Percentiles rank a stretch among this genome's conserved stretches.
Conservation (phyloP, 768 basidiomycete species). For the Psilocybe azurescens region DNA sequence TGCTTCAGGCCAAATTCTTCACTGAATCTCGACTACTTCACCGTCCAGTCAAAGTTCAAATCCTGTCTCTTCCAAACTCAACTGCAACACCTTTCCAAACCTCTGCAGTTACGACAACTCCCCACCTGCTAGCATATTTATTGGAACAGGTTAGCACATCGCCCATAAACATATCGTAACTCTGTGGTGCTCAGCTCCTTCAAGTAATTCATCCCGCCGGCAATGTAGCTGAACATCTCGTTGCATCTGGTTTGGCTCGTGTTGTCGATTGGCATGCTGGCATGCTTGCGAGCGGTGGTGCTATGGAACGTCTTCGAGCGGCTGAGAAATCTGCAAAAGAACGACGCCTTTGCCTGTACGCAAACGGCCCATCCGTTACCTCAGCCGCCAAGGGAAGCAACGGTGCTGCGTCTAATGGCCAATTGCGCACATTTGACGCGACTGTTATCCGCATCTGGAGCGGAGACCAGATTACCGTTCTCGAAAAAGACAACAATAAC, state of each 20-base stretch:
- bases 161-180: not conserved
- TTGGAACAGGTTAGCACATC: conserved; percentile 71
- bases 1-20: conserved; percentile 85
- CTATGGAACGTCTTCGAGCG: conserved; percentile 85
- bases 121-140: conserved; percentile 85
- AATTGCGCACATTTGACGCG: conserved; percentile 71
- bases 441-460: conserved; percentile 90
- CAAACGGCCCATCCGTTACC: conserved; percentile 46
- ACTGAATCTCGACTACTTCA: conserved; percentile 88
- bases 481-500: conserved; percentile 71
- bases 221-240: conserved; percentile 91
- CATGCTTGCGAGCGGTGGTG: conserved; percentile 83
- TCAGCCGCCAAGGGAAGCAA: conserved; percentile 53
- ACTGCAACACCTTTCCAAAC: conserved; percentile 83
- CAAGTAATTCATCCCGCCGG: conserved; percentile 89
- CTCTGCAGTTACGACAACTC: conserved; percentile 52
- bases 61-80: conserved; percentile 81
- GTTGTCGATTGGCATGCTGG: conserved; percentile 99
- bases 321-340: conserved; percentile 86
- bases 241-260: conserved; percentile 84
- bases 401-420: conserved; percentile 47
- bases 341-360: conserved; percentile 73
- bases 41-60: conserved; percentile 74
- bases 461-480: conserved; percentile 87
- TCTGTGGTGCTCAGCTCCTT: not conserved